These are phyloP conservation scores for Chlorella sp. DNA, from an alignment of 139 green algal genomes.

Conservation along the genomic window DNA sequence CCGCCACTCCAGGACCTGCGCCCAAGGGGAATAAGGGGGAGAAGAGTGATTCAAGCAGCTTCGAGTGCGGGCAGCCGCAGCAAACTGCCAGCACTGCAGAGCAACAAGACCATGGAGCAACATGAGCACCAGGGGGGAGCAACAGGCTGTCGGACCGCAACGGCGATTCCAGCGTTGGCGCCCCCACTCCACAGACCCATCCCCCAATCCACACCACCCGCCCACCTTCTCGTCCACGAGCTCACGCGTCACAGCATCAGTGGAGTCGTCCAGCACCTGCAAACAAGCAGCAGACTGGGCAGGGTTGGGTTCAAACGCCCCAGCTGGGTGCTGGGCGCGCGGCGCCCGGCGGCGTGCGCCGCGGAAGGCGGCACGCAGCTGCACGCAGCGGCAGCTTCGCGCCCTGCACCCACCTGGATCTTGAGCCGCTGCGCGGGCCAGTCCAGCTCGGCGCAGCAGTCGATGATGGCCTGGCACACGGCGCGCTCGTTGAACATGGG, in stretches of 20 bases:
- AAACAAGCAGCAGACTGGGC: background rate
- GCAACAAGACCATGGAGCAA: too few species aligned
- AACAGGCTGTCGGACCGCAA: too few species aligned
- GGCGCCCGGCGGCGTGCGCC: background rate
- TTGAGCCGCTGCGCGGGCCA: slow-evolving; percentile 76
- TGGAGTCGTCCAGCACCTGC: slow-evolving; percentile 90
- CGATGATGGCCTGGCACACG: slow-evolving; percentile 85
- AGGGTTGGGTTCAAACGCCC: background rate
- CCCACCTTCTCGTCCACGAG: slow-evolving; percentile 76
- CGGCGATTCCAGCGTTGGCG: too few species aligned
- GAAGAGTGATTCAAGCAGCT: too few species aligned
- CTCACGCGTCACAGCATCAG: slow-evolving; percentile 67
- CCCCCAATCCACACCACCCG: too few species aligned
- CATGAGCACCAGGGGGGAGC: too few species aligned
- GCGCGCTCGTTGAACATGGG: slow-evolving; percentile 95
- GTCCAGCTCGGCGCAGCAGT: slow-evolving; percentile 74
- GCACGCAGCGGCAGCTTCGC: background rate
- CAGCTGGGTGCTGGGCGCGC: too few species aligned
- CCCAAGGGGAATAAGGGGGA: too few species aligned
- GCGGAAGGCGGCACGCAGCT: background rate
- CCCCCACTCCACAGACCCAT: too few species aligned
- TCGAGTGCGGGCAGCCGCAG: too few species aligned
- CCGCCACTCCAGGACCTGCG: slow-evolving; percentile 55
- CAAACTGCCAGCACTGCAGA: too few species aligned
- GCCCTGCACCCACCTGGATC: slow-evolving; percentile 58